A percentile compares a stretch with the other conserved stretches of the same genome.
These are phyloP conservation scores for Purpureocillium takamizusanense DNA, from an alignment of 2,329 filamentous ascomycete species.

Conservation along the genomic window DNA sequence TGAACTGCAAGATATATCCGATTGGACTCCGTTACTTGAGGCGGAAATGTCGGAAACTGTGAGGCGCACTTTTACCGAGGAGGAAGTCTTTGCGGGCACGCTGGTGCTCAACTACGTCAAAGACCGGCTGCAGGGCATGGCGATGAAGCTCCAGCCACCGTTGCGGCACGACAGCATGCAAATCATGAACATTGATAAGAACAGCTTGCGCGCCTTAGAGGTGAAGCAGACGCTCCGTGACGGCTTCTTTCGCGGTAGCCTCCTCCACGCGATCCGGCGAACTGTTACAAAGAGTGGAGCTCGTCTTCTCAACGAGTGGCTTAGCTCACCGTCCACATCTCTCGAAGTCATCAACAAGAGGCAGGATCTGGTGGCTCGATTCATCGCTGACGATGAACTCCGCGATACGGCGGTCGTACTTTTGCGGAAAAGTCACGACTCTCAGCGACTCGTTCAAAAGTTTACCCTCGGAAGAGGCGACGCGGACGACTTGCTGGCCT, in stretches of 20 bases:
- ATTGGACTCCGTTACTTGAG: slow-evolving; percentile 74
- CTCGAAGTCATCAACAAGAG: slow-evolving; percentile 67
- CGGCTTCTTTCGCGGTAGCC: slow-evolving; percentile 67
- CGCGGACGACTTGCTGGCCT: slow-evolving; percentile 76
- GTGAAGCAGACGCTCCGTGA: slow-evolving; percentile 82
- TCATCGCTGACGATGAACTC: slow-evolving; percentile 58
- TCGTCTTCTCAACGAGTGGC: slow-evolving; percentile 71
- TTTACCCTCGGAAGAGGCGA: slow-evolving; percentile 90
- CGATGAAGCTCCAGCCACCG: slow-evolving; percentile 77
- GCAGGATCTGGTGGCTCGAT: slow-evolving; percentile 71
- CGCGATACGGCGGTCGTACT: slow-evolving; percentile 61
- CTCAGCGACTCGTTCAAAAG: slow-evolving; percentile 83
- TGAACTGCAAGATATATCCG: slow-evolving; percentile 38
- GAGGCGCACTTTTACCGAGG: slow-evolving; percentile 47
- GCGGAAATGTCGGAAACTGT: slow-evolving; percentile 50
- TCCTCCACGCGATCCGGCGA: slow-evolving; percentile 80
- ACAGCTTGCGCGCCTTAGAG: slow-evolving; percentile 81
- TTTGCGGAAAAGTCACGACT: slow-evolving; percentile 71
- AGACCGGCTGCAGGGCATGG: slow-evolving; percentile 65
- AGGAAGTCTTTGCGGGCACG: slow-evolving; percentile 70
- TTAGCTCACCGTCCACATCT: slow-evolving; percentile 89
- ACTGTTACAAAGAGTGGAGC: slow-evolving; percentile 91
- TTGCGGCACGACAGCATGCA: slow-evolving; percentile 64
- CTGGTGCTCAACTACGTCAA: slow-evolving; percentile 79
- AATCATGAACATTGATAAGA: slow-evolving; percentile 85